Conservation (phyloP, 2,329 filamentous ascomycete species). For the Arachnopeziza araneosa region DNA sequence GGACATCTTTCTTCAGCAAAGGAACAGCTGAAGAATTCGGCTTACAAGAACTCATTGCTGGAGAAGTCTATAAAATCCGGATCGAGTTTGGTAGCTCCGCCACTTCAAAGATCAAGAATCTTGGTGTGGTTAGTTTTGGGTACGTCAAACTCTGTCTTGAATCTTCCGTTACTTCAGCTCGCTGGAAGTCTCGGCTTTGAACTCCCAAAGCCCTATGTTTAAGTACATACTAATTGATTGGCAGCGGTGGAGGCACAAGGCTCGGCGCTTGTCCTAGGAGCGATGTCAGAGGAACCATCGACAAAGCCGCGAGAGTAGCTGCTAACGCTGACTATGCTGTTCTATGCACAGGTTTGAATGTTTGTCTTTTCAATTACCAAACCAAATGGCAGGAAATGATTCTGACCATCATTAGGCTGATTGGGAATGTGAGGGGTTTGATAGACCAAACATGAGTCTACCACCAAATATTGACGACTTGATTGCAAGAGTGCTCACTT, state of each 20-base stretch:
- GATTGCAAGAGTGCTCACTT: constrained; percentile 48
- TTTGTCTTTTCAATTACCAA: constrained; percentile 8
- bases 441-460: constrained; percentile 23
- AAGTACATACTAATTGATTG: neutral
- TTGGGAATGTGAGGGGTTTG: constrained; percentile 33
- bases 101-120: constrained; percentile 48
- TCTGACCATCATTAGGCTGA: constrained; percentile 49
- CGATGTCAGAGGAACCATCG: constrained; percentile 53
- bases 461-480: constrained; percentile 25
- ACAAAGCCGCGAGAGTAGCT: constrained; percentile 60
- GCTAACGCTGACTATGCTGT: constrained; percentile 67
- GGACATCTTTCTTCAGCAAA: constrained; percentile 35
- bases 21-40: constrained; percentile 32
- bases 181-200: neutral
- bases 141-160: neutral
- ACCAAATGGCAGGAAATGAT: constrained; percentile 30
- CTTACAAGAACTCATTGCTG: constrained; percentile 23
- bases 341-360: constrained; percentile 70
- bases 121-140: constrained; percentile 44
- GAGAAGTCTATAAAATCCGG: constrained; percentile 28
- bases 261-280: constrained; percentile 56
- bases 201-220: neutral
- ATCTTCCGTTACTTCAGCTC: neutral
- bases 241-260: constrained; percentile 50
- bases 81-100: constrained; percentile 49